Evolutionary conservation across 495 filamentous ascomycete genomes (phyloP), one percentile per base, ranked within the genome.

Genomic region (Hyaloscypha finlandica): DNA sequence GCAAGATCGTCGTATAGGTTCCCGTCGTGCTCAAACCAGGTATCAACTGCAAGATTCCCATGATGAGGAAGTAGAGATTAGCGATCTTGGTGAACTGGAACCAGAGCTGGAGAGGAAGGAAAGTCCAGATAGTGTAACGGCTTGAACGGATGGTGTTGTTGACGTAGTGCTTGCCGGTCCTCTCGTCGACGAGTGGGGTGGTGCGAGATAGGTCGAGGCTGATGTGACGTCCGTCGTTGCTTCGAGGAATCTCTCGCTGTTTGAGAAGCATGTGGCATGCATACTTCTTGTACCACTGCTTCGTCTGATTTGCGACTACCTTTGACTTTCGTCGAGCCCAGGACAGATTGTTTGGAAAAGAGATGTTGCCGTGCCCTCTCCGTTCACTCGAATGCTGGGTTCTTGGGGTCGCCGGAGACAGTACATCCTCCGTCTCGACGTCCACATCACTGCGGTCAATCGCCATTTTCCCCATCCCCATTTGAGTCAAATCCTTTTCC

Each of bases 1-100:
- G 94, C n/a, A 93, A 81, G 67, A 97, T 86, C 2, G 93, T 97
- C 9, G 94, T 97, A 70, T 84, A 96, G 11, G 85, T 90, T 72
- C 93, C 93, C 3, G 93, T 97, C 6, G 93, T 97, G 80, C 91
- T 95, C 71, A 96, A 79, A 32, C 89, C 90, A 8, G 93, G 93
- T 74, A 97, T 93, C 80, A 94, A 89, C 75, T 97, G 94, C 68
- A 96, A 76, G 42, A 96, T 88, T 9, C 90, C 92, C 32, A 96
- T 88, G 48, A 92, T 85, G 35, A 97, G 81, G 77, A 97, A 97
- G 76, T 92, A 93, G 70, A 96, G 96, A 74, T 97, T 97, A 56
- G 91, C 92, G 51, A 96, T 74, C 72, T 96, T 93, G 12, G 92
- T 91, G 71, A 96, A 95, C 72, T 97, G 94, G 57, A 92, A 93